These are phyloP conservation scores for Heterobasidion annosum DNA, from an alignment of 1,284 basidiomycete species.

Conservation along the genomic window DNA sequence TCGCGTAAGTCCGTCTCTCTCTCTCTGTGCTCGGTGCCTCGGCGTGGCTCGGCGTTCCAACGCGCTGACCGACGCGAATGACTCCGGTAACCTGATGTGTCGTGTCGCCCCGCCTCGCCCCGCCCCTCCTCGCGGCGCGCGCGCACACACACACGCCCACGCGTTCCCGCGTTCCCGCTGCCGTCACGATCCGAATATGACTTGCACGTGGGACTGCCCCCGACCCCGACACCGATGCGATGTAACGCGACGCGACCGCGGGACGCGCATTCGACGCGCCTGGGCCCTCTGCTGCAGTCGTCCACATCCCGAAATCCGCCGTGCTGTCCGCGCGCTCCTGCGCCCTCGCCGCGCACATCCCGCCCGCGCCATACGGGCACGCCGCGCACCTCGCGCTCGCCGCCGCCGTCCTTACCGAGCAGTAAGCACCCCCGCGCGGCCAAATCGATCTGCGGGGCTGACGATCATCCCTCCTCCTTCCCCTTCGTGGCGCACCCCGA, in stretches of 20 bases:
- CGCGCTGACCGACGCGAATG: background rate
- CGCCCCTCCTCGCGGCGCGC: too few species aligned
- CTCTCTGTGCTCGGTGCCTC: background rate
- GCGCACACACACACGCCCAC: too few species aligned
- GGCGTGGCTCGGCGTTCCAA: background rate
- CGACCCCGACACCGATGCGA: too few species aligned
- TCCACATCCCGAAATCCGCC: conserved; percentile 52
- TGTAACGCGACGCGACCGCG: too few species aligned
- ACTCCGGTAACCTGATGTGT: background rate
- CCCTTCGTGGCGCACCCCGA: background rate
- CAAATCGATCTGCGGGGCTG: background rate
- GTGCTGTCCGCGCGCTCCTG: conserved; percentile 58
- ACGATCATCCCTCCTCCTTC: conserved; percentile 1
- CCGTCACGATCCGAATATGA: too few species aligned
- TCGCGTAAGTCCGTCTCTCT: conserved; percentile 5
- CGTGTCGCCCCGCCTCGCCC: too few species aligned
- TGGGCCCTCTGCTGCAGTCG: conserved; percentile 32
- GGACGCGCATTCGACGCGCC: too few species aligned
- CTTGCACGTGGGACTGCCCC: too few species aligned
- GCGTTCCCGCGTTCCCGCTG: too few species aligned
- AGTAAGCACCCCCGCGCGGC: background rate
- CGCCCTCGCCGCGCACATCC: conserved; percentile 31
- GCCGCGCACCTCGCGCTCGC: conserved; percentile 52
- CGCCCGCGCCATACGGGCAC: conserved; percentile 39
- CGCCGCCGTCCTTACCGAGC: conserved; percentile 33